Base-by-base conservation (phyloP, 2,329 filamentous ascomycete species). In the Trichoderma cornu-damae region DNA sequence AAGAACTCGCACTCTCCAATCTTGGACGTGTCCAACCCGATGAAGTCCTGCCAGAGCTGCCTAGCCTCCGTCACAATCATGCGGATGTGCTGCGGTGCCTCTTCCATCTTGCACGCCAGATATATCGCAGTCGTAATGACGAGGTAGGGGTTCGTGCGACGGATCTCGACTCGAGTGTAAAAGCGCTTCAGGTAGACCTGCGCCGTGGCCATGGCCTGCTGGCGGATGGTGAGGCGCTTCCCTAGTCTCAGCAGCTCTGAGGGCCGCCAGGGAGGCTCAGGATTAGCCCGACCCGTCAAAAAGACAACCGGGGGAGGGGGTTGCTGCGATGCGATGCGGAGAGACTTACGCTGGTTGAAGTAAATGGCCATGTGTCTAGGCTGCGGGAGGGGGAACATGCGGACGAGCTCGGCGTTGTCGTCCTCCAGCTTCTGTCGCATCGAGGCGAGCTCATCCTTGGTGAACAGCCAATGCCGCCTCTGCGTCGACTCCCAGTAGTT, bases 401-500 rank as follows among this genome's bases (percentile, higher is more conserved):
- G 85, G 60, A 91, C 84, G 12, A 93, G 77, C 42, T 82, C 80
- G 61, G 84, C 82, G 67, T 96, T 88, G 59, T 87, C 84, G 61
- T 91, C 87, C 66, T 89, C 88, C 43, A 96, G 83, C 66, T 84
- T 84, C 68, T 87, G 83, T 57, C 93, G 86, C 70, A 89, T 83
- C 52, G 87, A 80, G 12, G 84, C 82, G 53, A 99, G 80, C 69
- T 92, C 85, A 61, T 90, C 85, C 67, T 90, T 88, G 46, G 89
- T 87, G 73, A 96, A 96, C 57, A 90, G 88, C 94, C 94, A 99
- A 76, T 89, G 84, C 64, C 85, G 87, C 65, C 87, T 84, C 75
- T 99, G 94, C 24, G 90, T 94, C 56, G 94, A 97, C 62, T 90
- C 88, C 92, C 92, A 99, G 76, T 93, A 99, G 74, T 93, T 96